phyloP scores from a whole-genome alignment of 2,329 filamentous ascomycete genomes.

The Stemphylium lycopersici region DNA sequence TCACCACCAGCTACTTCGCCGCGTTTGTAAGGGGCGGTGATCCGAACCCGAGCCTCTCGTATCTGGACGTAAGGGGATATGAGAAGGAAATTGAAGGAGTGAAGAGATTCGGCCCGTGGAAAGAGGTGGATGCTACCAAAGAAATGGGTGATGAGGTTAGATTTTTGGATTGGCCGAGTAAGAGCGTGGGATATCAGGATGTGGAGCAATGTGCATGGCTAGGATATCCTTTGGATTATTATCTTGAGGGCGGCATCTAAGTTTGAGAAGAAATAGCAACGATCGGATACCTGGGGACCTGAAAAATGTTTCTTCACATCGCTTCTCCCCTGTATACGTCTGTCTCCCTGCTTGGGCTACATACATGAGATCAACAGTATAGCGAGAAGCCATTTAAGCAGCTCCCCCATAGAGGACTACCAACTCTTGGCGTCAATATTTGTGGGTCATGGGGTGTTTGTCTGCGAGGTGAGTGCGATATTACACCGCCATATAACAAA shows the following conservation, averaged over 20 bases:
- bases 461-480: no score
- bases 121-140: constrained; percentile 40
- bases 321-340: no score
- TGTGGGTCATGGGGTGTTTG: no score
- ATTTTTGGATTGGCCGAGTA: constrained; percentile 56
- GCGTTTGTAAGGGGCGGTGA: constrained; percentile 58
- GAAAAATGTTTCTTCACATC: no score
- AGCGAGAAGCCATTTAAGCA: no score
- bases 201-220: constrained; percentile 56
- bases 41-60: constrained; percentile 58
- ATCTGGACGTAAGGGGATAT: constrained; percentile 57
- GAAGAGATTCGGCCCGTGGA: constrained; percentile 46
- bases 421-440: no score
- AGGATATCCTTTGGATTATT: constrained; percentile 43
- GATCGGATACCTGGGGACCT: no score
- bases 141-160: constrained; percentile 48
- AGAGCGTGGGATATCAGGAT: constrained; percentile 55
- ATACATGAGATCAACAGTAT: no score
- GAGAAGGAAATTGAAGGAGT: constrained; percentile 50
- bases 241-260: constrained; percentile 38
- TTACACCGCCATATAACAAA: no score
- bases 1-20: constrained; percentile 57
- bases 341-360: no score
- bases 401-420: no score
- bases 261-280: no score